Evolutionary conservation across 495 filamentous ascomycete genomes (phyloP).

Genomic region (Schizothecium vesticola): DNA sequence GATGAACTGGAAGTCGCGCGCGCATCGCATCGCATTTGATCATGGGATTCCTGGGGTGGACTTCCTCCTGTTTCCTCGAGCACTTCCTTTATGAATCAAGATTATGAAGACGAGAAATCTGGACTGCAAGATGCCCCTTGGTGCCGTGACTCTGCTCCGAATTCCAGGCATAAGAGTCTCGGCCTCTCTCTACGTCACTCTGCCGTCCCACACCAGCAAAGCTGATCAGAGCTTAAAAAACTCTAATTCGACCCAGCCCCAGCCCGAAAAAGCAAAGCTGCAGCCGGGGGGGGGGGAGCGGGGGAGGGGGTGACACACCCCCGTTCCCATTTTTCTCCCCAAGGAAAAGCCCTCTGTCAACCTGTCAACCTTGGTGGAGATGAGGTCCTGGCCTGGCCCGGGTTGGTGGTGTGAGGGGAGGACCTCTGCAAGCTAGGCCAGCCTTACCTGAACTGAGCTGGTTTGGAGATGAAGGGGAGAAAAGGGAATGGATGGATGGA

Average conservation of each 20-base stretch:
- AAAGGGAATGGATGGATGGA: neutral
- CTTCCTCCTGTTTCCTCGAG: too few species aligned
- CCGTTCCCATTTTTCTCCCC: neutral
- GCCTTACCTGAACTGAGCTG: neutral
- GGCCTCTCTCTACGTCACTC: conserved; percentile 7
- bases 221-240: conserved; percentile 12
- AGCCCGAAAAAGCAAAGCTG: neutral
- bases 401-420: too few species aligned
- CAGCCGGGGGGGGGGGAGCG: too few species aligned
- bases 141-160: neutral
- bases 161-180: neutral
- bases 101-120: too few species aligned
- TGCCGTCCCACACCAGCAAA: conserved; percentile 2
- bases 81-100: too few species aligned
- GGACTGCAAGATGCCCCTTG: too few species aligned
- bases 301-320: neutral
- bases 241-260: neutral
- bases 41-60: neutral
- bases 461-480: neutral
- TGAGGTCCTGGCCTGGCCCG: neutral
- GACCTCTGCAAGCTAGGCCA: neutral
- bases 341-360: neutral
- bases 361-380: neutral
- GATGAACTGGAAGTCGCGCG: neutral
- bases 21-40: neutral